A percentile compares a stretch with the other conserved stretches of the same genome.
These are phyloP conservation scores for Candida bentonensis DNA, from an alignment of 805 yeast species.

Conservation along the genomic window DNA sequence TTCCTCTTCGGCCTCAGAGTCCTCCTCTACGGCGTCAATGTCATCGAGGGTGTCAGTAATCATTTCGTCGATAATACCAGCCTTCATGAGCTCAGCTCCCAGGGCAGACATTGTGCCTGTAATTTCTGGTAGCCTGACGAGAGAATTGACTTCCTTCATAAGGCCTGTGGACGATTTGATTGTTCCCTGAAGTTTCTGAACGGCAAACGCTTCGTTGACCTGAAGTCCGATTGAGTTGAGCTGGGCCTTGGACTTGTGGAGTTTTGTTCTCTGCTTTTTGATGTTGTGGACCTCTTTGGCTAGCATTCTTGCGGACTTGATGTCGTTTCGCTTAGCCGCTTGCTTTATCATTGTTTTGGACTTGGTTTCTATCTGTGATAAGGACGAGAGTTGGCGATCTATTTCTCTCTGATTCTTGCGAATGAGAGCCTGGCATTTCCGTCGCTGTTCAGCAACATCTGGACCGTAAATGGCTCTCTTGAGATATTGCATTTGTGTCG, in stretches of 20 bases:
- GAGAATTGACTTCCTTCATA: constrained; percentile 76
- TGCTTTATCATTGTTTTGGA: constrained; percentile 64
- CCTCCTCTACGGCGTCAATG: constrained; percentile 47
- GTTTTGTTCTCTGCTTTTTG: constrained; percentile 57
- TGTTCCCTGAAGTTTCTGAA: constrained; percentile 69
- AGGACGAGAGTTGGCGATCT: constrained; percentile 58
- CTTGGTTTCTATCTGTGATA: constrained; percentile 50
- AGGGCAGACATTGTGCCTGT: constrained; percentile 73
- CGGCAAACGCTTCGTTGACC: constrained; percentile 79
- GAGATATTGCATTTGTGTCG: constrained; percentile 72
- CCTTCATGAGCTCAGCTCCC: constrained; percentile 63
- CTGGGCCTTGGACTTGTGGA: constrained; percentile 72
- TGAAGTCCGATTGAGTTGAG: constrained; percentile 78
- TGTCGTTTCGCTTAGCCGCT: constrained; percentile 64
- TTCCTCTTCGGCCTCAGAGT: constrained; percentile 23
- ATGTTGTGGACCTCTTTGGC: constrained; percentile 71
- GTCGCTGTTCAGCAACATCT: constrained; percentile 72
- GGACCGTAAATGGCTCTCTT: constrained; percentile 93
- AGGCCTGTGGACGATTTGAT: constrained; percentile 64
- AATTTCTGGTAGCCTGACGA: constrained; percentile 68
- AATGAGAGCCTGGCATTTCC: constrained; percentile 63
- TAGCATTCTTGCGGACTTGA: constrained; percentile 58
- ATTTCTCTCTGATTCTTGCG: constrained; percentile 76
- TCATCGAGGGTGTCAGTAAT: constrained; percentile 76
- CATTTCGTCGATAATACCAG: constrained; percentile 79